Conservation (phyloP, 2,329 filamentous ascomycete genomes). For the Eutypa lata region DNA sequence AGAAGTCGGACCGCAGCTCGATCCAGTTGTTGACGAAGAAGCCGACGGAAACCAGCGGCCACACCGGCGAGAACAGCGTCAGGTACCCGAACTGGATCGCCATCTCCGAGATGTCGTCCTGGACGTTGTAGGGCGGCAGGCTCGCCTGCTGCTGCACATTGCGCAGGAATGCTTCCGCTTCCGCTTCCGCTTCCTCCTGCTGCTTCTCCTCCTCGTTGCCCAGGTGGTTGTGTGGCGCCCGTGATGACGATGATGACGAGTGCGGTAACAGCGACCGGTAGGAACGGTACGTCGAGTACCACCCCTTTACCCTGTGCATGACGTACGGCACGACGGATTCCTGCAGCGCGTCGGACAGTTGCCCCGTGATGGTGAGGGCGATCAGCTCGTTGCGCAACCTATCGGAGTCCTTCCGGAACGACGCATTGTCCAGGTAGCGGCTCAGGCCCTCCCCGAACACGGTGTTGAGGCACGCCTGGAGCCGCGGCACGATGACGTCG, state of each 20-base stretch:
- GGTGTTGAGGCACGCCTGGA: slow-evolving; percentile 57
- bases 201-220: no score
- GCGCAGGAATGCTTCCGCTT: slow-evolving; percentile 61
- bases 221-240: slow-evolving; percentile 53
- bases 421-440: slow-evolving; percentile 46
- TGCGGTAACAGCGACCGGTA: slow-evolving; percentile 17
- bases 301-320: slow-evolving; percentile 54
- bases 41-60: slow-evolving; percentile 69
- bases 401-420: slow-evolving; percentile 63
- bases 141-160: slow-evolving; percentile 65
- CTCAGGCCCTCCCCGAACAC: slow-evolving; percentile 38
- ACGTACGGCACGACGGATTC: slow-evolving; percentile 68
- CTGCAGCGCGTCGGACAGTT: slow-evolving; percentile 68
- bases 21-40: slow-evolving; percentile 78
- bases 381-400: slow-evolving; percentile 70
- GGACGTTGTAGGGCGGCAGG: slow-evolving; percentile 68
- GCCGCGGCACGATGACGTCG: slow-evolving; percentile 61
- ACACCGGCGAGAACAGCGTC: slow-evolving; percentile 69
- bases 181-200: slow-evolving; percentile 27
- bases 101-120: slow-evolving; percentile 70
- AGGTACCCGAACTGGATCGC: slow-evolving; percentile 73
- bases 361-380: slow-evolving; percentile 70
- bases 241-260: slow-evolving; percentile 44
- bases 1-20: slow-evolving; percentile 71
- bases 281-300: slow-evolving; percentile 40